These are phyloP conservation scores for Mortierella sp. DNA, from an alignment of 371 early-diverging fungal genomes.

Conservation along the genomic window DNA sequence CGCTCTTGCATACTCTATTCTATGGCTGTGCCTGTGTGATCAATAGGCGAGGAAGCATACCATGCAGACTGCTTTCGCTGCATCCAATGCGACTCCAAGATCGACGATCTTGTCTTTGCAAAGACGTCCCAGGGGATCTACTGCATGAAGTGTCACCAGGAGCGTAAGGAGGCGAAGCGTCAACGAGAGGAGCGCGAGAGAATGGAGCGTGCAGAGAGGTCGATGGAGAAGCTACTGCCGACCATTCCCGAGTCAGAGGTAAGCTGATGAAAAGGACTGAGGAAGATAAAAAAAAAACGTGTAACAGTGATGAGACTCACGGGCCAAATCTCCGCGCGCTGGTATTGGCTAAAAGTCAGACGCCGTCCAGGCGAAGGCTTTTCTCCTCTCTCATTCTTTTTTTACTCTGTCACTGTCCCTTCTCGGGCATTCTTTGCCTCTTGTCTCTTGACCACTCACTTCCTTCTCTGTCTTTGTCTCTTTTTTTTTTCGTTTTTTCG, in stretches of 20 bases:
- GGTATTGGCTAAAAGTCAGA: too few relatives aligned
- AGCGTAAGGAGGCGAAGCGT: slow-evolving; percentile 54
- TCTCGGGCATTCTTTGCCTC: too few relatives aligned
- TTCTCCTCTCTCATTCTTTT: too few relatives aligned
- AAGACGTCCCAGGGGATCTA: slow-evolving; percentile 76
- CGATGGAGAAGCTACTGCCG: slow-evolving; percentile 40
- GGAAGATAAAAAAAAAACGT: too few relatives aligned
- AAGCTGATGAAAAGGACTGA: not conserved
- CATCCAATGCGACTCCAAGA: slow-evolving; percentile 74
- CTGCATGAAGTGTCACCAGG: slow-evolving; percentile 58
- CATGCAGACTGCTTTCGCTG: slow-evolving; percentile 90
- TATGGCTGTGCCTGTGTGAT: too few relatives aligned
- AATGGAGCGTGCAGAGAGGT: slow-evolving; percentile 34
- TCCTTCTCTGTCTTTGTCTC: too few relatives aligned
- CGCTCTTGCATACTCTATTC: not conserved
- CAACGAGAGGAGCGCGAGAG: slow-evolving; percentile 50
- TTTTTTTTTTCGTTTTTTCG: too few relatives aligned
- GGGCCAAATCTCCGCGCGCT: too few relatives aligned
- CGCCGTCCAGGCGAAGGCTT: too few relatives aligned
- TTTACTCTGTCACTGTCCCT: too few relatives aligned
- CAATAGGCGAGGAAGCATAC: slow-evolving; percentile 81
- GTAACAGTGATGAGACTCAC: too few relatives aligned
- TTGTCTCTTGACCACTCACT: too few relatives aligned
- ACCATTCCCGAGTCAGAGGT: slow-evolving; percentile 48
- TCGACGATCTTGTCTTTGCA: slow-evolving; percentile 82